phyloP scores from a whole-genome alignment of 495 filamentous ascomycete species.

The Aspergillus ostianus region DNA sequence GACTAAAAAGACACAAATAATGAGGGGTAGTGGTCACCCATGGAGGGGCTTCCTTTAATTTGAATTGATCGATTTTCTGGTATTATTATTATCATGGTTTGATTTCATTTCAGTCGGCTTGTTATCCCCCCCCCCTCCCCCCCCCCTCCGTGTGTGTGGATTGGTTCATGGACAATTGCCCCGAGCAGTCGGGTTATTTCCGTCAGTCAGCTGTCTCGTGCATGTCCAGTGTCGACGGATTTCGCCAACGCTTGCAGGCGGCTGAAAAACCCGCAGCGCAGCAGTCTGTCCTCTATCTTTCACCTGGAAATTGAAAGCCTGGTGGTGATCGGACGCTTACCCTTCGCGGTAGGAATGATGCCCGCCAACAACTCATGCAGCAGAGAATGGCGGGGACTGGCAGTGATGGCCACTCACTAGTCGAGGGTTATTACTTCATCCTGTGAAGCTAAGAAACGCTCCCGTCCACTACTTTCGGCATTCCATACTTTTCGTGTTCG shows the following conservation, averaged over 20 bases:
- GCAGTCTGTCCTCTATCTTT: no score
- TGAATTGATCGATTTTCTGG: no score
- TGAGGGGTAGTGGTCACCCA: background rate
- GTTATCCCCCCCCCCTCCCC: no score
- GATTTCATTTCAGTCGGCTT: no score
- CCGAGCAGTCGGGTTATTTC: no score
- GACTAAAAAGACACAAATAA: background rate
- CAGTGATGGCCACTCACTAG: background rate
- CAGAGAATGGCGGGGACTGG: background rate
- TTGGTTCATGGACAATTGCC: no score
- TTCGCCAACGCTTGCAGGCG: no score
- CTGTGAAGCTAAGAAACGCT: background rate
- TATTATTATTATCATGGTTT: no score
- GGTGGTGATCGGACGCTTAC: background rate
- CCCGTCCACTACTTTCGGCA: background rate
- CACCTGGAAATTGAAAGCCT: background rate
- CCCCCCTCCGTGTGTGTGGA: background rate
- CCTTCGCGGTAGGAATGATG: background rate
- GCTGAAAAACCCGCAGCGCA: no score
- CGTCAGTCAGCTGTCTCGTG: no score
- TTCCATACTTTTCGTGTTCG: slow-evolving; percentile 5
- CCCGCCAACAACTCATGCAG: background rate
- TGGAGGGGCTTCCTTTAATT: no score
- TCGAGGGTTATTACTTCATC: slow-evolving; percentile 3
- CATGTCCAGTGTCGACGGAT: no score